Evolutionary conservation across 2,329 filamentous ascomycete genomes (phyloP), one percentile per base, ranked within the genome.

Genomic region (Metarhizium rileyi): DNA sequence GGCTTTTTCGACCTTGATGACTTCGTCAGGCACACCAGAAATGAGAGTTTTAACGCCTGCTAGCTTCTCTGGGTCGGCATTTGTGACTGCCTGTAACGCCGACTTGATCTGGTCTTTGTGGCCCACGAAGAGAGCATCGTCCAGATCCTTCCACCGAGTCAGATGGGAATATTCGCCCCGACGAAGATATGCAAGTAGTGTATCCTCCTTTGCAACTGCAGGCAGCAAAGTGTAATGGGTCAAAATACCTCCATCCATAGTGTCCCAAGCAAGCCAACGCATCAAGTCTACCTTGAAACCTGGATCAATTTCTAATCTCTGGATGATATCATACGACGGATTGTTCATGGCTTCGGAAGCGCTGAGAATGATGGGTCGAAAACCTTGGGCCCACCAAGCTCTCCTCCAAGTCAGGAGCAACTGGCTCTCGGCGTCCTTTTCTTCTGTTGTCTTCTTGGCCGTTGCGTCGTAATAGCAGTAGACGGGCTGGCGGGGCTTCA

Each of bases 381-480:
- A 96, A 10, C 91, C 93, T 60, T 94, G 83, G 0, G 90, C 89
- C 87, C 89, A 97, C 90, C 91, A 97, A 3, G 91, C 90, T 43
- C 89, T 80, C 52, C 90, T 80, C 93, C 93, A 97, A 48, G 87
- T 85, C 50, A 95, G 71, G 45, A 97, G 75, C 52, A 97, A 70
- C 51, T 84, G 78, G 61, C 84, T 84, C 63, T 96, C 87, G 4
- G 87, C 86, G 52, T 86, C 78, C 57, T 79, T 79, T 46, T 79
- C 76, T 18, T 77, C 77, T 45, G 77, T 74, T 28, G 85, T 77
- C 65, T 84, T 84, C 53, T 76, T 69, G 18, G 74, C 65, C 4
- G 78, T 80, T 10, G 79, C 72, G 60, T 95, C 89, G 64, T 95
- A 95, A 67, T 91, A 97, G 55, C 90, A 95, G 68, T 95, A 97